phyloP scores from a whole-genome alignment of 768 basidiomycete genomes.

The Cubamyces lactineus region DNA sequence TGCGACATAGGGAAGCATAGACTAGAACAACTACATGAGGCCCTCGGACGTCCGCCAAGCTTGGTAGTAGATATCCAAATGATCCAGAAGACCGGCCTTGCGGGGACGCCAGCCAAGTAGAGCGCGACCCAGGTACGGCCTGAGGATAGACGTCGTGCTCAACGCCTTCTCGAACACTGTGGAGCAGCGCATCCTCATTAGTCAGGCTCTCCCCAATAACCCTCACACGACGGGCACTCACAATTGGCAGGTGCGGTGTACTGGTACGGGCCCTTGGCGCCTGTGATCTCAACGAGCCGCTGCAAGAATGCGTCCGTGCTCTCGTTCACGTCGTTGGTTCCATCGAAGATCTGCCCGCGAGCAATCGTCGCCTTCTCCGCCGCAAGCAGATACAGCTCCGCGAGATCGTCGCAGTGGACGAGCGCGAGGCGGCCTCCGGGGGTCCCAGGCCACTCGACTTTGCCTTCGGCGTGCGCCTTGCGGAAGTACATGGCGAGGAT shows the following conservation, averaged over 20 bases:
- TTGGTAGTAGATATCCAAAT: conserved; percentile 46
- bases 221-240: conserved; percentile 30
- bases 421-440: conserved; percentile 39
- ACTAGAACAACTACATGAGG: neutral
- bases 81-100: conserved; percentile 47
- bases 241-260: conserved; percentile 39
- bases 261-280: conserved; percentile 41
- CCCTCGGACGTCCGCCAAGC: conserved; percentile 36
- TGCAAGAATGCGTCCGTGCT: conserved; percentile 45
- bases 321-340: conserved; percentile 44
- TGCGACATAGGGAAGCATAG: neutral
- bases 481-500: conserved; percentile 39
- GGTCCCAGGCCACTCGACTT: conserved; percentile 39
- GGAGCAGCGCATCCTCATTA: neutral
- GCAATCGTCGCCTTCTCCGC: conserved; percentile 43
- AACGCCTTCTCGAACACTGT: conserved; percentile 43
- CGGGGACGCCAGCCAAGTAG: conserved; percentile 48
- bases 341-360: conserved; percentile 46
- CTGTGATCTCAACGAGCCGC: conserved; percentile 42
- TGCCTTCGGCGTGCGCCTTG: conserved; percentile 33
- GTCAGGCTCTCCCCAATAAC: neutral
- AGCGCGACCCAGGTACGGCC: conserved; percentile 44
- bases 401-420: conserved; percentile 50
- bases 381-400: conserved; percentile 45
- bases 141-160: conserved; percentile 35